Base-by-base conservation (phyloP, 2,329 filamentous ascomycete species). In the Bimuria novae-zelandiae region DNA sequence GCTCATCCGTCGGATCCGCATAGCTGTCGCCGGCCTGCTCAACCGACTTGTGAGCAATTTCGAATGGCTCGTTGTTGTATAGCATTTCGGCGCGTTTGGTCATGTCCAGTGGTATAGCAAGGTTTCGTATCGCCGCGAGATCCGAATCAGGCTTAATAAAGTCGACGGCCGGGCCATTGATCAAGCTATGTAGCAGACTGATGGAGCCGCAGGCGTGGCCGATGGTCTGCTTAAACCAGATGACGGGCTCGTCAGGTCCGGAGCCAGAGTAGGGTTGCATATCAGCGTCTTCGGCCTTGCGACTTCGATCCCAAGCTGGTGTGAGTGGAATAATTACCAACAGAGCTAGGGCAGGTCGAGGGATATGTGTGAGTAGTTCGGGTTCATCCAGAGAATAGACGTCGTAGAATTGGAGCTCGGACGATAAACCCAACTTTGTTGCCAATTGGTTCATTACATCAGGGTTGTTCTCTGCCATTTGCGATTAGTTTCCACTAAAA, bases 11-110 rank as follows among this genome's bases (percentile, higher is more conserved):
- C 49, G 82, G 76, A 0, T 92, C 91, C 2, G 91, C 89, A 5
- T 79, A 68, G 1, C 90, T 94, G 71, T 92, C 90, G 17, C 92
- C 92, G 54, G 81, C 77, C 14, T 80, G 81, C 4, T 92, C 93
- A 10, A 90, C 91, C 54, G 84, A 83, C 41, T 84, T 82, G 76
- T 96, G 91, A 14, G 90, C 91, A 3, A 75, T 77, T 44, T 93
- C 91, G 45, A 97, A 80, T 14, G 82, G 84, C 35, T 84, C 79
- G 29, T 86, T 89, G 48, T 86, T 79, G 71, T 96, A 92, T 29
- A 97, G 77, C 30, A 96, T 74, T 51, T 84, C 77, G 7, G 90
- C 85, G 44, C 93, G 82, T 39, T 84, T 79, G 7, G 69, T 64
- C 0, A 89, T 87, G 1, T 76, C 77, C 19, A 96, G 79, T 10